These are phyloP conservation scores for Phytophthora sojae DNA, from an alignment of 352 stramenopile species.

Conservation along the genomic window DNA sequence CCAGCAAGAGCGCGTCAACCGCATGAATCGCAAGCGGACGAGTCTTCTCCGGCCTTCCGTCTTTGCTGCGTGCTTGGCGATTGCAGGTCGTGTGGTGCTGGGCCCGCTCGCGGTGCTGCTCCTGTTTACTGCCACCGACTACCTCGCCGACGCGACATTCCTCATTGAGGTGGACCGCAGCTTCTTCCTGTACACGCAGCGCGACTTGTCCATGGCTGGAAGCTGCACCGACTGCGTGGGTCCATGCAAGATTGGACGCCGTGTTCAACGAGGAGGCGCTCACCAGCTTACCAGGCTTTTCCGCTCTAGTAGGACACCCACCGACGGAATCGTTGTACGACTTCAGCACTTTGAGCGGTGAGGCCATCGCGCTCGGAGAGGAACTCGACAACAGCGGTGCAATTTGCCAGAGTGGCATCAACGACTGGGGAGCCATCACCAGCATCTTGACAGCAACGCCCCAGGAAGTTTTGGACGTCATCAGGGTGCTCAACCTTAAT, in stretches of 20 bases:
- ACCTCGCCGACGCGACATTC: constrained; percentile 14
- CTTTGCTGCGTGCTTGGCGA: constrained; percentile 5
- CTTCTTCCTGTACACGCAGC: constrained; percentile 26
- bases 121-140: constrained; percentile 7
- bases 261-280: constrained; percentile 8
- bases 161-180: constrained; percentile 20
- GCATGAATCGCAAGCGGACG: not conserved
- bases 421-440: constrained; percentile 25
- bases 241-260: constrained; percentile 16
- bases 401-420: constrained; percentile 25
- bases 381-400: constrained; percentile 5
- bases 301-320: not conserved
- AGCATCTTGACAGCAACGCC: constrained; percentile 1
- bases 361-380: constrained; percentile 7
- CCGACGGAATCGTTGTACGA: constrained; percentile 13
- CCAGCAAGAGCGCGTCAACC: not conserved
- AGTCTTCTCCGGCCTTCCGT: constrained; percentile 10
- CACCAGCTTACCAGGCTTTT: not conserved
- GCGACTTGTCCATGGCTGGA: constrained; percentile 22
- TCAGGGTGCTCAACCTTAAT: constrained; percentile 14
- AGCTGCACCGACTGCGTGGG: constrained; percentile 17
- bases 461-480: constrained; percentile 6
- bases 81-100: constrained; percentile 21
- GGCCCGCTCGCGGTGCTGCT: constrained; percentile 12
- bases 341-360: constrained; percentile 13